Conservation (phyloP, 495 filamentous ascomycete species). For the Sordaria brevicollis region DNA sequence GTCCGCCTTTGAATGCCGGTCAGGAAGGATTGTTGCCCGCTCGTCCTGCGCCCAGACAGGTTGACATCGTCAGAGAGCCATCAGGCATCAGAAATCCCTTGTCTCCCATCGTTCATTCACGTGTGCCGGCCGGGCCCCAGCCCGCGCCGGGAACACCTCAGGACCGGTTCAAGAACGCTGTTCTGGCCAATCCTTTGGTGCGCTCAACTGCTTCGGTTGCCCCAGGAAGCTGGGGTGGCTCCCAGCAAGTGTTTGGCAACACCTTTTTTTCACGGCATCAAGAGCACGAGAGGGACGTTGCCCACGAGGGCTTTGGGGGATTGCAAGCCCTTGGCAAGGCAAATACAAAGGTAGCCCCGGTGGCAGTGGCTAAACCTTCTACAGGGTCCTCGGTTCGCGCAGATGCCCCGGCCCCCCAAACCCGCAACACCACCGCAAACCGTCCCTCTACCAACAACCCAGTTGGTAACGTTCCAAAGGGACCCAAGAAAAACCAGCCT, state of each 20-base stretch:
- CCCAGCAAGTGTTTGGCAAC: background rate
- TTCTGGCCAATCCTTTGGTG: background rate
- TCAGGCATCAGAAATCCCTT: background rate
- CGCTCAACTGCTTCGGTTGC: background rate
- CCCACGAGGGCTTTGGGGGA: background rate
- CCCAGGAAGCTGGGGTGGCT: background rate
- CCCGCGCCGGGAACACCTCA: slow-evolving; percentile 4
- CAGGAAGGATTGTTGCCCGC: background rate
- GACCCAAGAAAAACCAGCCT: background rate
- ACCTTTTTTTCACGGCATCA: background rate
- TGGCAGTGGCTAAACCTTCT: background rate
- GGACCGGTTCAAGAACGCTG: slow-evolving; percentile 1
- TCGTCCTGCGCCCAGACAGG: background rate
- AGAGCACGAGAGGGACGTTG: background rate
- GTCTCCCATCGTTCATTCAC: background rate
- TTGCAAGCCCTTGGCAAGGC: background rate
- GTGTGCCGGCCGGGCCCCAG: background rate
- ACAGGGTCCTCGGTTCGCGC: background rate
- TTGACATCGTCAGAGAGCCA: background rate
- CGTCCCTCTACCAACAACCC: background rate
- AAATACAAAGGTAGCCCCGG: background rate
- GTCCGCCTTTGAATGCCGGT: background rate
- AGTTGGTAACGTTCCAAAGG: background rate
- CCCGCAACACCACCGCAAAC: background rate
- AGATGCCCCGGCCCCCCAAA: background rate